phyloP scores from a whole-genome alignment of 768 basidiomycete genomes.

The Russula abietina region DNA sequence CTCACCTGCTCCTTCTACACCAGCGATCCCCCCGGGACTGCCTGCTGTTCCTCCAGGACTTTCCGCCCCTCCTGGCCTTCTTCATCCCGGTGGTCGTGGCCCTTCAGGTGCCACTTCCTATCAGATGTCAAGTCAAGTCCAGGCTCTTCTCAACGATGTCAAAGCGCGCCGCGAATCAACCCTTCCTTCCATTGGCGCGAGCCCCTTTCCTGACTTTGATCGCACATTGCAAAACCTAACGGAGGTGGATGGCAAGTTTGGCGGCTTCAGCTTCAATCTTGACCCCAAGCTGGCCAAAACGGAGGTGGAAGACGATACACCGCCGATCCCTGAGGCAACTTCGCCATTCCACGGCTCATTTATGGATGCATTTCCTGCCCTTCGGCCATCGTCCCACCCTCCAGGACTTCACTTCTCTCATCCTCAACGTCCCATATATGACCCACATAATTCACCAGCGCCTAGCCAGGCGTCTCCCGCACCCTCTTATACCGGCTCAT shows the following conservation, averaged over 20 bases:
- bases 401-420: slow-evolving; percentile 51
- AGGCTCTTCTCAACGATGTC: slow-evolving; percentile 79
- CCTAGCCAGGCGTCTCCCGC: slow-evolving; percentile 44
- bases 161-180: slow-evolving; percentile 64
- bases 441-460: slow-evolving; percentile 41
- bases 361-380: slow-evolving; percentile 62
- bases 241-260: slow-evolving; percentile 51
- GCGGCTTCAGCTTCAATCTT: slow-evolving; percentile 81
- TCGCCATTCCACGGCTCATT: slow-evolving; percentile 61
- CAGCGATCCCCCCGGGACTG: slow-evolving; percentile 46
- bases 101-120: slow-evolving; percentile 46
- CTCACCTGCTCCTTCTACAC: slow-evolving; percentile 40
- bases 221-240: slow-evolving; percentile 70
- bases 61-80: slow-evolving; percentile 55
- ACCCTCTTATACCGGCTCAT: slow-evolving; percentile 62
- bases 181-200: slow-evolving; percentile 38
- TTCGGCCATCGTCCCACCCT: slow-evolving; percentile 41
- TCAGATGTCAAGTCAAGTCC: slow-evolving; percentile 82
- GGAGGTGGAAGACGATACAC: slow-evolving; percentile 42
- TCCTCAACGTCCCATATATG: slow-evolving; percentile 49
- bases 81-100: slow-evolving; percentile 39
- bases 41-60: slow-evolving; percentile 57
- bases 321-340: slow-evolving; percentile 35
- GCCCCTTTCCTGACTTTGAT: slow-evolving; percentile 86
- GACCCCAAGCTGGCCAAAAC: slow-evolving; percentile 64